phyloP scores from a whole-genome alignment of 495 filamentous ascomycete genomes.

The Lasiosphaeria ovina region DNA sequence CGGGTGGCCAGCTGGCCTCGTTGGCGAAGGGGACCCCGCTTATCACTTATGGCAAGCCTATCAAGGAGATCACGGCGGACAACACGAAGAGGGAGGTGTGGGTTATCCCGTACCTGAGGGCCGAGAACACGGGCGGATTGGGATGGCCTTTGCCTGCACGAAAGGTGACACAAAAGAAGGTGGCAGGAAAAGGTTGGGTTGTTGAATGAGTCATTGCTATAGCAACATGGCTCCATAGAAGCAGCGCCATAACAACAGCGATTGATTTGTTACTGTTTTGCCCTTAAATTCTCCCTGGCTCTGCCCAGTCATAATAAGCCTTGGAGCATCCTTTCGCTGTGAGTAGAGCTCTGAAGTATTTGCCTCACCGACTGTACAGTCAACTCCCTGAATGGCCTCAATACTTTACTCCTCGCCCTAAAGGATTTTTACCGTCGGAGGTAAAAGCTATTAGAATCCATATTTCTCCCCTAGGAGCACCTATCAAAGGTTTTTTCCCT shows the following conservation, averaged over 20 bases:
- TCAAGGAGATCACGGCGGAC: slow-evolving; percentile 63
- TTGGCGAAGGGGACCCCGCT: slow-evolving; percentile 85
- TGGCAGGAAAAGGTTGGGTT: slow-evolving; percentile 71
- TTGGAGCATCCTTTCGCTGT: too few species aligned
- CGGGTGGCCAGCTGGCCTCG: slow-evolving; percentile 69
- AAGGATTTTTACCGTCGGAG: background rate
- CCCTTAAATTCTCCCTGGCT: too few species aligned
- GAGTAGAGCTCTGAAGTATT: too few species aligned
- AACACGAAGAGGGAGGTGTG: slow-evolving; percentile 68
- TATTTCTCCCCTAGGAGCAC: too few species aligned
- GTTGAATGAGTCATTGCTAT: slow-evolving; percentile 35
- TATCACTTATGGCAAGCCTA: slow-evolving; percentile 81
- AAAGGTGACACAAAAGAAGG: slow-evolving; percentile 78
- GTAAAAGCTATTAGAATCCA: too few species aligned
- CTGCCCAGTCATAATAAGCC: too few species aligned
- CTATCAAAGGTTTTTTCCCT: too few species aligned
- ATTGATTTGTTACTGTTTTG: too few species aligned
- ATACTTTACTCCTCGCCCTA: background rate
- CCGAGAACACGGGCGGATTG: slow-evolving; percentile 56
- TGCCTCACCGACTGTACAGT: too few species aligned
- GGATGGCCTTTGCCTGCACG: slow-evolving; percentile 83
- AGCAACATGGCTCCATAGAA: background rate
- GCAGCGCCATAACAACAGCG: background rate
- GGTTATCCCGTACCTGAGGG: slow-evolving; percentile 74
- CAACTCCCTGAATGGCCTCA: background rate